Percentiles rank a stretch among this genome's conserved stretches.
Conservation (phyloP, 2,329 filamentous ascomycete genomes). For the Botryotinia narcissicola region DNA sequence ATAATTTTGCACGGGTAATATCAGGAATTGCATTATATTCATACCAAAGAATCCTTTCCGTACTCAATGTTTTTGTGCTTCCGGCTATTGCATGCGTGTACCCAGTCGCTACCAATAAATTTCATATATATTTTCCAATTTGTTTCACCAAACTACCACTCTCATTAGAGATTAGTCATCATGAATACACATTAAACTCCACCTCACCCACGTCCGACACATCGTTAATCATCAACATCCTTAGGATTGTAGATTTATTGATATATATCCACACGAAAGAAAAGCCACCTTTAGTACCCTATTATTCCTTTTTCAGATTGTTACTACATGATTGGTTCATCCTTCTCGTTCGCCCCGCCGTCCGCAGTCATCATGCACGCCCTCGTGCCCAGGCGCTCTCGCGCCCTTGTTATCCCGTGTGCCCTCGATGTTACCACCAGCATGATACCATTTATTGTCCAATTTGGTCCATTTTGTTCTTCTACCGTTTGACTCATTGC, state of each 20-base stretch:
- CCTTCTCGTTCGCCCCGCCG: not conserved
- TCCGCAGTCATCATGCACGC: constrained; percentile 1
- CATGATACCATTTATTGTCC: not conserved
- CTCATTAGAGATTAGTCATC: not conserved
- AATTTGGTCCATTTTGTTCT: not conserved
- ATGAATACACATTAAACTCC: not conserved
- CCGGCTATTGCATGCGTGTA: not conserved
- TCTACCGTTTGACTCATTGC: not conserved
- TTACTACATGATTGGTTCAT: not conserved
- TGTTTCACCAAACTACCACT: not conserved
- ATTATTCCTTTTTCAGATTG: not conserved
- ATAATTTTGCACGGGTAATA: not conserved
- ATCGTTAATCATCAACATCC: not conserved
- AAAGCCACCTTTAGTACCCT: not conserved
- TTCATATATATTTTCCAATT: not conserved
- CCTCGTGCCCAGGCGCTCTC: not conserved
- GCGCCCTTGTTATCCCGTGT: not conserved
- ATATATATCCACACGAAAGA: not conserved
- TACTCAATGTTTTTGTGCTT: not conserved
- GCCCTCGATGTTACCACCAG: not conserved
- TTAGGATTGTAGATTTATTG: not conserved
- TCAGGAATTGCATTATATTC: not conserved
- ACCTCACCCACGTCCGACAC: not conserved
- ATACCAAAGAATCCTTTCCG: not conserved
- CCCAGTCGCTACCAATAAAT: not conserved